phyloP scores from a whole-genome alignment of 2,329 filamentous ascomycete genomes.

The Hymenoscyphus occultus region DNA sequence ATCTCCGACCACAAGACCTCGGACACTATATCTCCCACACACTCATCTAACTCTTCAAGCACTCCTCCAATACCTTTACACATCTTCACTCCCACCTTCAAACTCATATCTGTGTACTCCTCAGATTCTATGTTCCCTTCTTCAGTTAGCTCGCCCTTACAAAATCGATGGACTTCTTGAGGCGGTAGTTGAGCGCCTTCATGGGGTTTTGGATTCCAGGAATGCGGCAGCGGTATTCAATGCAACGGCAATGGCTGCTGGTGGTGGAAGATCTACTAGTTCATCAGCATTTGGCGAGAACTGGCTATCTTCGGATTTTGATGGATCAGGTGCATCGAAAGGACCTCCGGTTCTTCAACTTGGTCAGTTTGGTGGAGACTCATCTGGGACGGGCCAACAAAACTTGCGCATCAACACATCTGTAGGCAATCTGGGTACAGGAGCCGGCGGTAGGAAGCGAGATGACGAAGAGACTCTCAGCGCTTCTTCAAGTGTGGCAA shows the following conservation, averaged over 20 bases:
- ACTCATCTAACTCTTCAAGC: slow-evolving; percentile 86
- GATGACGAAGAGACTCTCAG: slow-evolving; percentile 38
- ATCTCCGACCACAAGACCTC: slow-evolving; percentile 65
- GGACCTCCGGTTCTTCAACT: slow-evolving; percentile 22
- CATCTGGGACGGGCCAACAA: slow-evolving; percentile 27
- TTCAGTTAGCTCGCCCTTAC: slow-evolving; percentile 91
- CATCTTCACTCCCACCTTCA: slow-evolving; percentile 76
- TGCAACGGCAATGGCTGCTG: slow-evolving; percentile 95
- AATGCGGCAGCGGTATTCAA: slow-evolving; percentile 98
- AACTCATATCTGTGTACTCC: slow-evolving; percentile 82
- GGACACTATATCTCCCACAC: slow-evolving; percentile 89
- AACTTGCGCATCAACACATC: slow-evolving; percentile 50
- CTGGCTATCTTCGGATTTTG: slow-evolving; percentile 48
- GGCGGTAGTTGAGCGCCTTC: slow-evolving; percentile 85
- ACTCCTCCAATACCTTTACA: slow-evolving; percentile 90
- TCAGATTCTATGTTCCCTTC: slow-evolving; percentile 89
- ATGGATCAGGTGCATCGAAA: slow-evolving; percentile 20
- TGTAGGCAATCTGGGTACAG: slow-evolving; percentile 38
- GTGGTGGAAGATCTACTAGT: slow-evolving; percentile 80
- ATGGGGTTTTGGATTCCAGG: slow-evolving; percentile 83
- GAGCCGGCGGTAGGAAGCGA: slow-evolving; percentile 33
- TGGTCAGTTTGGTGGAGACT: slow-evolving; percentile 22
- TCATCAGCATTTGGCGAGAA: slow-evolving; percentile 47
- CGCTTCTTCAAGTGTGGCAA: slow-evolving; percentile 30
- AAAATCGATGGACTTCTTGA: slow-evolving; percentile 90